phyloP scores from a whole-genome alignment of 2,329 filamentous ascomycete genomes.

The Metarhizium brunneum region DNA sequence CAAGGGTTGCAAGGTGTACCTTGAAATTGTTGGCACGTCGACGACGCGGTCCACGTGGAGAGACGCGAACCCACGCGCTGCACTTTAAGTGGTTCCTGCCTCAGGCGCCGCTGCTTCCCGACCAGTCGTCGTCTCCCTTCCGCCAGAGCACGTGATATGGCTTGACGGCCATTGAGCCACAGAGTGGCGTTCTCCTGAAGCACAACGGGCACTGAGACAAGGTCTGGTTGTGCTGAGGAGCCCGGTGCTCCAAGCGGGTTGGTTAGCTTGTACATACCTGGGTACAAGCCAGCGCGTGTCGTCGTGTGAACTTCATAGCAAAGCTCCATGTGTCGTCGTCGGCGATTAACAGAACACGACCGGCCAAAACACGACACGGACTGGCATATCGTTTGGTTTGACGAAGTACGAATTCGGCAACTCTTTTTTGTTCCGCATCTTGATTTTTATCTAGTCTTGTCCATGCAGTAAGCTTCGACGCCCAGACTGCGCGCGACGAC shows the following conservation, averaged over 20 bases:
- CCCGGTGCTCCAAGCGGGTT: no score
- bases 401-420: neutral
- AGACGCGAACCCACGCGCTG: slow-evolving; percentile 29
- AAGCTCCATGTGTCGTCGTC: neutral
- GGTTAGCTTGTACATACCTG: neutral
- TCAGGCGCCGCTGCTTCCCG: slow-evolving; percentile 17
- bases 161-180: neutral
- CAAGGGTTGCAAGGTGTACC: slow-evolving; percentile 16
- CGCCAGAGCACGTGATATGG: slow-evolving; percentile 20
- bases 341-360: neutral
- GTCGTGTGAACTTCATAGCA: neutral
- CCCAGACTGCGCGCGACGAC: neutral
- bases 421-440: neutral
- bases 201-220: neutral
- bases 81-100: slow-evolving; percentile 27
- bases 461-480: neutral
- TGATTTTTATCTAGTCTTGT: neutral
- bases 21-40: slow-evolving; percentile 22
- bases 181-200: neutral
- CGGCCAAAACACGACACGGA: neutral
- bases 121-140: neutral
- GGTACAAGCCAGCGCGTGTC: neutral
- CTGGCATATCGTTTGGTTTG: neutral
- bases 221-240: no score
- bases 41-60: slow-evolving; percentile 23